Evolutionary conservation across 192 early-diverging fungal species (phyloP), one percentile per base, ranked within the genome.

Genomic region (Chytriomyces sp.): DNA sequence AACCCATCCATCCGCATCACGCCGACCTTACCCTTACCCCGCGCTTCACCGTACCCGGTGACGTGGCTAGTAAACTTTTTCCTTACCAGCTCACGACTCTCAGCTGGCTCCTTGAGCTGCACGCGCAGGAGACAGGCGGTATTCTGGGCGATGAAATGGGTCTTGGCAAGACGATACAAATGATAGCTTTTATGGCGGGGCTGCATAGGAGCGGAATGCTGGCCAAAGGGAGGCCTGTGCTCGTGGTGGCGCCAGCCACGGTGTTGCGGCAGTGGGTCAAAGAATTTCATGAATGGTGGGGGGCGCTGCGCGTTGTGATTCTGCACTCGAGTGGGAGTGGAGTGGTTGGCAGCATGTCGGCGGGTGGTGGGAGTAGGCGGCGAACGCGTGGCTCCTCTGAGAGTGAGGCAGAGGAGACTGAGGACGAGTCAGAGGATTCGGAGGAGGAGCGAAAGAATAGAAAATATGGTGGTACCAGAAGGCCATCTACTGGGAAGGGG

Each of bases 111-210:
- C 92, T 88, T 87, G 92, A 95, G 62, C 80, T 98, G 52, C 91
- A 96, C 76, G 81, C 81, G 52, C 93, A 96, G 74, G 83, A 93
- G 39, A 88, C 90, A 0, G 96, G 96, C 2, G 96, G 96, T 0
- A 91, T 98, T 28, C 80, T 97, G 28, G 95, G 94, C 28, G 95
- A 97, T 78, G n/a, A 72, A 60, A 63, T 90, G 89, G 95, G 94
- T 1, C 76, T 96, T 1, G 96, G 96, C 8, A 98, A 98, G 66
- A 98, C 96, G 0, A 88, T 97, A 36, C 96, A 98, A 72, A 84
- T 94, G 4, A 90, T 92, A 36, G 79, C 92, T 22, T 96, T 94
- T 65, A 80, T 98, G 25, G 88, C 91, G 5, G 88, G 91, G 7
- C 79, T 98, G 44, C 81, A 86, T 55, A 88, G 91, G 71, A 95